Conservation (phyloP, 371 early-diverging fungal species). For the Fennellomyces sp. region DNA sequence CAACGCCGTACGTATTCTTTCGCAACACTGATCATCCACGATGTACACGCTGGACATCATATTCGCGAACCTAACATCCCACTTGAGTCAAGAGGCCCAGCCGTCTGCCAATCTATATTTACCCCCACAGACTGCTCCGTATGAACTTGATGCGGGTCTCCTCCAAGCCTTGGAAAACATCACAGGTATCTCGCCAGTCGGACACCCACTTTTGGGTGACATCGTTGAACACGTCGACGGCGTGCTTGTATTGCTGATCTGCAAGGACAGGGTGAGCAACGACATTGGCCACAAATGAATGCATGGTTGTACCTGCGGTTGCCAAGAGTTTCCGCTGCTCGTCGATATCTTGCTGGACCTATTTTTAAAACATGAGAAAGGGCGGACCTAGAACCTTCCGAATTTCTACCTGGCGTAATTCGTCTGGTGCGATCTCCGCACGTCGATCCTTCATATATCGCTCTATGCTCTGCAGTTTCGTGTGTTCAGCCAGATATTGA, state of each 20-base stretch:
- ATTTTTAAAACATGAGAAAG: neutral
- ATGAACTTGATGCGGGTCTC: conserved; percentile 24
- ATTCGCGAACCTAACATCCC: conserved; percentile 21
- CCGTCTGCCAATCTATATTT: neutral
- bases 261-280: no score
- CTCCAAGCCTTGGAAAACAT: conserved; percentile 22
- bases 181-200: conserved; percentile 25
- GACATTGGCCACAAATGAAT: neutral
- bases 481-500: conserved; percentile 16
- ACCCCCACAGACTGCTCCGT: conserved; percentile 28
- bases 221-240: conserved; percentile 9
- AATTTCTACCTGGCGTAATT: conserved; percentile 16
- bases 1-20: conserved; percentile 23
- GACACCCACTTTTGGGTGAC: conserved; percentile 17
- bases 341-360: conserved; percentile 19
- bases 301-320: conserved; percentile 7
- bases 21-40: conserved; percentile 33
- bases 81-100: neutral
- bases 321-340: conserved; percentile 7
- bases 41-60: conserved; percentile 29
- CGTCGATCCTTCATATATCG: conserved; percentile 16
- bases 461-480: conserved; percentile 19
- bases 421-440: conserved; percentile 7
- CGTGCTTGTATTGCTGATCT: conserved; percentile 18
- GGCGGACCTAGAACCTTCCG: neutral